Conservation (phyloP, 2,329 filamentous ascomycete species). For the Aureobasidium sp. region DNA sequence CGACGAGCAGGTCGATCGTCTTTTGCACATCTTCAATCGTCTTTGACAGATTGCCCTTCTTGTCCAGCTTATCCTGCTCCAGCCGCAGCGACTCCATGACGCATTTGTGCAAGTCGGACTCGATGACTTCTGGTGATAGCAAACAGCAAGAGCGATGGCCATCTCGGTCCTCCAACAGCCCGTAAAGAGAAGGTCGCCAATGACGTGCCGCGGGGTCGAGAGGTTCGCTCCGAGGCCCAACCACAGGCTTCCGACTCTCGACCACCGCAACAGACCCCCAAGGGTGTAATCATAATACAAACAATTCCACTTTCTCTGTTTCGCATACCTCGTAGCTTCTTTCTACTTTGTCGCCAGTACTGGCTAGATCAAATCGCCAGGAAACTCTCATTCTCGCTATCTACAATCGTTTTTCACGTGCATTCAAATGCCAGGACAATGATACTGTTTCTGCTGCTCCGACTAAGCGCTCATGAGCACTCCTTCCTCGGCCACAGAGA, state of each 20-base stretch:
- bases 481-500: slow-evolving; percentile 6
- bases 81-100: slow-evolving; percentile 60
- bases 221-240: slow-evolving; percentile 9
- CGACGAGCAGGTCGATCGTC: slow-evolving; percentile 69
- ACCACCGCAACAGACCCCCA: background rate
- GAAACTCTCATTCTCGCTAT: background rate
- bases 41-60: slow-evolving; percentile 60
- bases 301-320: background rate
- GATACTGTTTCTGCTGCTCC: background rate
- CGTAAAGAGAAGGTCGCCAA: background rate
- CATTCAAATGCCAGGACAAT: slow-evolving; percentile 7
- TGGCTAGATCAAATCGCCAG: background rate
- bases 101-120: background rate
- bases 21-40: slow-evolving; percentile 74
- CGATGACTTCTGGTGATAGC: background rate
- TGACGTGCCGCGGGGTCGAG: slow-evolving; percentile 8
- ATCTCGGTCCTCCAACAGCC: background rate
- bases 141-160: background rate
- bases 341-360: background rate
- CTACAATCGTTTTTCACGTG: background rate
- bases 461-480: slow-evolving; percentile 14
- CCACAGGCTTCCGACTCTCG: background rate
- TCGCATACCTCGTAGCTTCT: background rate
- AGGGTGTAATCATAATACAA: background rate
- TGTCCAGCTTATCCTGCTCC: slow-evolving; percentile 66